phyloP scores from a whole-genome alignment of 176 grass and related monocot genomes.

The Cenchrus fungigraminus region DNA sequence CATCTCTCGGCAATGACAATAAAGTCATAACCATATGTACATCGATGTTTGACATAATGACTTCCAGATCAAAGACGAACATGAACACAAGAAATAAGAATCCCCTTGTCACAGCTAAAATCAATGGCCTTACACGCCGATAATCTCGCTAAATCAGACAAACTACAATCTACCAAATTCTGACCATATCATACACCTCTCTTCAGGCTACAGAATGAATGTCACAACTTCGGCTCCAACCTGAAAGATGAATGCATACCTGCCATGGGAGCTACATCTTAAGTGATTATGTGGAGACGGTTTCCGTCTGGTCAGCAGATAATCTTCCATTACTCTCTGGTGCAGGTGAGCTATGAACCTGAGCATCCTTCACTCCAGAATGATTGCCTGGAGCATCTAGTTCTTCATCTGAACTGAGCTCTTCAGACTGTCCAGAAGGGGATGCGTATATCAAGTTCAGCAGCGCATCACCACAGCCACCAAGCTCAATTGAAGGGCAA shows the following conservation, averaged over 20 bases:
- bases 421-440: conserved; percentile 58
- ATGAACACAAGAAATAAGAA: conserved; percentile 38
- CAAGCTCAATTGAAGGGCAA: conserved; percentile 88
- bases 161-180: conserved; percentile 38
- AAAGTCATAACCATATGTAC: conserved; percentile 52
- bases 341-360: conserved; percentile 45
- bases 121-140: conserved; percentile 50
- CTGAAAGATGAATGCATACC: conserved; percentile 38
- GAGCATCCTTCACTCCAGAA: conserved; percentile 52
- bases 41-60: conserved; percentile 36
- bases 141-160: conserved; percentile 44
- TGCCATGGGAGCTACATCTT: conserved; percentile 2
- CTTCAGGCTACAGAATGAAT: conserved; percentile 10
- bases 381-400: conserved; percentile 59
- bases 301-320: conserved; percentile 53
- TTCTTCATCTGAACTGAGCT: conserved; percentile 55
- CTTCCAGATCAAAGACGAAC: conserved; percentile 29
- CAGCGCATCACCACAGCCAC: conserved; percentile 71
- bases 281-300: conserved; percentile 38
- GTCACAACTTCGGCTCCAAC: background rate
- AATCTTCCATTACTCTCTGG: conserved; percentile 64
- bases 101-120: conserved; percentile 56
- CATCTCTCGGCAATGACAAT: conserved; percentile 10
- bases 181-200: conserved; percentile 12
- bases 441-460: conserved; percentile 66